Evolutionary conservation across 192 early-diverging fungal genomes (phyloP), one percentile per base, ranked within the genome.

Genomic region (Coemansia sp.): DNA sequence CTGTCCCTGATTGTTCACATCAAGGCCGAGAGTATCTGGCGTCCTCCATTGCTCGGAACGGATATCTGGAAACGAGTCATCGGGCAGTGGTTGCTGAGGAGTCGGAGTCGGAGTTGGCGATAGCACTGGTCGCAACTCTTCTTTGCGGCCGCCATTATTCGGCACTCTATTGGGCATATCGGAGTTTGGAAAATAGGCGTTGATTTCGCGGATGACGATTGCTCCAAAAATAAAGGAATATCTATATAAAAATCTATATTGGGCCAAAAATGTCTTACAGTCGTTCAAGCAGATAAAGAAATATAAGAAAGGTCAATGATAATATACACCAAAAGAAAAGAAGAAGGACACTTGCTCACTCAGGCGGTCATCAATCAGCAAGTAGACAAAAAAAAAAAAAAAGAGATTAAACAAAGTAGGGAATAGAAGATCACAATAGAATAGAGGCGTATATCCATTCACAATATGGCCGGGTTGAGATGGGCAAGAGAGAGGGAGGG

Each of bases 31-130:
- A 4, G 52, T 66, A 22, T 70, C 66, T 2, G 63, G 67, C 12
- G 66, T 65, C 24, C 22, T 61, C 64, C 66, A 55, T 38, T 69
- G 62, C 24, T 41, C 50, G 1, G 41, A 22, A 10, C 24, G 41
- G 20, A 75, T 66, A 20, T 75, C 73, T 52, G 41, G 47, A 58
- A 58, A 58, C 31, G 57, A 58, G 57, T 58, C 57, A 33, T 58
- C 31, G 3, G 29, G 29, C 7, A 33, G 5, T 34, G 41, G 44
- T 7, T 66, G 47, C 8, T 29, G 27, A 2, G 22, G 53, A 12
- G 40, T 39, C 2, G 22, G 53, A 13, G 53, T 57, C 2, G 57
- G 67, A 22, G 67, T 53, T 12, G 33, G 39, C 50, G 50, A 34
- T 12, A 33, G 24, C 24, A 49, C 41, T 11, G 36, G 57, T 22